Conservation (phyloP, 371 early-diverging fungal genomes). For the Apophysomyces variabilis region DNA sequence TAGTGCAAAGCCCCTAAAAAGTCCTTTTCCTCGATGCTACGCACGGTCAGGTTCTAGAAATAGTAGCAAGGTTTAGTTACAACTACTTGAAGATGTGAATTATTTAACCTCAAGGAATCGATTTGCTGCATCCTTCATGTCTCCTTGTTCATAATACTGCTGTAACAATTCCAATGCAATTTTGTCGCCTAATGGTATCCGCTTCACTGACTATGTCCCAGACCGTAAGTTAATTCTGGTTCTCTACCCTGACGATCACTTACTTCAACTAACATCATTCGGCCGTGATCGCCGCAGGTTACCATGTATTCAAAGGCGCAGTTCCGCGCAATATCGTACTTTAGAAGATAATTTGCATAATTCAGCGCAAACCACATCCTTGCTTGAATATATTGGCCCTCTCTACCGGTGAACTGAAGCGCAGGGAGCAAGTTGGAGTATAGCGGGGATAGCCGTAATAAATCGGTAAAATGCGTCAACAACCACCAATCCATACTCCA, state of each 20-base stretch:
- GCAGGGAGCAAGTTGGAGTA: neutral
- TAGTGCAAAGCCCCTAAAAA: neutral
- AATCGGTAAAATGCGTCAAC: neutral
- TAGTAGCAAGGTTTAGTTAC: neutral
- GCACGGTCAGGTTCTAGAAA: neutral
- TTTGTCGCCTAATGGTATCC: neutral
- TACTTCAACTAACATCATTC: neutral
- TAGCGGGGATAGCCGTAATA: neutral
- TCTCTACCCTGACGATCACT: too few species aligned
- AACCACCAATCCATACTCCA: constrained; percentile 1
- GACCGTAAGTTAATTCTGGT: neutral
- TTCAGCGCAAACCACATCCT: constrained; percentile 1
- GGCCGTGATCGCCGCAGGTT: neutral
- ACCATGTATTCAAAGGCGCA: constrained; percentile 2
- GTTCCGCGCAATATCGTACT: neutral
- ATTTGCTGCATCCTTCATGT: neutral
- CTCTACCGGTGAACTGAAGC: constrained; percentile 2
- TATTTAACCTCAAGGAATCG: neutral
- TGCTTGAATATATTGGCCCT: neutral
- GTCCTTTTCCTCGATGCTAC: neutral
- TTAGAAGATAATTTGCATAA: neutral
- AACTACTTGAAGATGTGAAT: neutral
- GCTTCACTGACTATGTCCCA: neutral
- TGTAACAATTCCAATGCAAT: neutral
- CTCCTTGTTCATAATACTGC: neutral